Evolutionary conservation across 164 flowering plant species (phyloP).

Genomic region (grape (Vitis vinifera)): DNA sequence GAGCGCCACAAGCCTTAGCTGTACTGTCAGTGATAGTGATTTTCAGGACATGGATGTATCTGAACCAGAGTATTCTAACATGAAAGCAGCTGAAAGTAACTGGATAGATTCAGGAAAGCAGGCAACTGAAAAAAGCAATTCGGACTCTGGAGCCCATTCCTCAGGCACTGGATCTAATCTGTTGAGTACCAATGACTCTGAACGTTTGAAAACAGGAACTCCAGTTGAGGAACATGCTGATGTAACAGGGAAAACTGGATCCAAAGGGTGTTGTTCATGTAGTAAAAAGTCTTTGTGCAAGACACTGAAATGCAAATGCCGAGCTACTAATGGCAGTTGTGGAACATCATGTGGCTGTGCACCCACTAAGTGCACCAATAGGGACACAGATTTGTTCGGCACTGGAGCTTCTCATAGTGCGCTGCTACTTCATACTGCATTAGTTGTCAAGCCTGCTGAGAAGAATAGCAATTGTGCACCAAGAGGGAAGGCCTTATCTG

Average conservation of each 20-base stretch:
- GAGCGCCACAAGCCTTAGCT: conserved; percentile 31
- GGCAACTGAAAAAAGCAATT: conserved; percentile 32
- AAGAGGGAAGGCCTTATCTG: conserved; percentile 73
- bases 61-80: conserved; percentile 60
- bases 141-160: conserved; percentile 23
- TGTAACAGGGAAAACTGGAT: conserved; percentile 1
- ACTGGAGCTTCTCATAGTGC: conserved; percentile 69
- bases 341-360: conserved; percentile 64
- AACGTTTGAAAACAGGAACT: conserved; percentile 16
- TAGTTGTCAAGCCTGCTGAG: conserved; percentile 49
- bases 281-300: conserved; percentile 58
- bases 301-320: conserved; percentile 75
- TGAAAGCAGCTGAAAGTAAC: conserved; percentile 24
- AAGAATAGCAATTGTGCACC: conserved; percentile 30
- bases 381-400: conserved; percentile 21
- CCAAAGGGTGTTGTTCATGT: conserved; percentile 66
- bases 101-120: conserved; percentile 43
- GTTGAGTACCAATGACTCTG: conserved; percentile 8
- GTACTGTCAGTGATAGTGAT: too few species aligned
- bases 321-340: conserved; percentile 46
- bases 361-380: conserved; percentile 56
- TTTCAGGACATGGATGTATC: conserved; percentile 92
- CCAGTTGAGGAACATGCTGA: conserved; percentile 15
- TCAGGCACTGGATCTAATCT: conserved; percentile 1
- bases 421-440: conserved; percentile 64